Percentiles rank a stretch among this genome's conserved stretches.
phyloP scores from a whole-genome alignment of 2,329 filamentous ascomycete genomes.

The Chaetomiaceae sp. region DNA sequence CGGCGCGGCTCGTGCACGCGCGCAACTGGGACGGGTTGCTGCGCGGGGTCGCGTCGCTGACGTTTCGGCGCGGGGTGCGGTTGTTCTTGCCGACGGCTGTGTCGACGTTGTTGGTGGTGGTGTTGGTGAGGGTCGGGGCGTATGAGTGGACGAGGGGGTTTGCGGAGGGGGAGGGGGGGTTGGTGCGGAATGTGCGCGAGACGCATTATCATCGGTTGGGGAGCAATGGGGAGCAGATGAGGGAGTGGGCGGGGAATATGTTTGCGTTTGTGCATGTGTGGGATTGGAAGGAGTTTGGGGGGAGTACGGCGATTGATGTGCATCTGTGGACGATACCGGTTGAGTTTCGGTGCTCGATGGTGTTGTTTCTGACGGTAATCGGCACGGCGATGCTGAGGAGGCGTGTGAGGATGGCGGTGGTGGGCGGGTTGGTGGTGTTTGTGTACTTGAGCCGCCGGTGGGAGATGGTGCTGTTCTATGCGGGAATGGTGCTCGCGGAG shows the following conservation, averaged over 20 bases:
- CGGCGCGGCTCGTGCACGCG: conserved; percentile 42
- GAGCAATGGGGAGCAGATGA: conserved; percentile 35
- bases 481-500: conserved; percentile 51
- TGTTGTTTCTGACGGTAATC: conserved; percentile 49
- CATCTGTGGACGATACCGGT: conserved; percentile 60
- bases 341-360: conserved; percentile 53
- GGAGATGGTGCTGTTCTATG: conserved; percentile 51
- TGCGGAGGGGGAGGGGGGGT: conserved; percentile 35
- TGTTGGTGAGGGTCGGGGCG: conserved; percentile 39
- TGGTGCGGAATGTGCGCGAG: conserved; percentile 44
- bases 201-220: conserved; percentile 38
- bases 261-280: conserved; percentile 46
- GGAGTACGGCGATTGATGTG: conserved; percentile 47
- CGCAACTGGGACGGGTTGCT: too few relatives aligned
- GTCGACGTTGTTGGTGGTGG: conserved; percentile 43
- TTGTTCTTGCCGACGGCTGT: conserved; percentile 46
- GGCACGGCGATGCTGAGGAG: conserved; percentile 43
- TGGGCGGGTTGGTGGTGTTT: conserved; percentile 38
- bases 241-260: conserved; percentile 43
- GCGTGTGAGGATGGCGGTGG: conserved; percentile 36
- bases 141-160: conserved; percentile 46
- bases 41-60: conserved; percentile 42
- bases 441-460: conserved; percentile 43
- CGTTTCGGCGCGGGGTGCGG: conserved; percentile 46
- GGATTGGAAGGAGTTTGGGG: conserved; percentile 43